phyloP scores from a whole-genome alignment of 257 asterid genomes.

The Capsicum rhomboideum region DNA sequence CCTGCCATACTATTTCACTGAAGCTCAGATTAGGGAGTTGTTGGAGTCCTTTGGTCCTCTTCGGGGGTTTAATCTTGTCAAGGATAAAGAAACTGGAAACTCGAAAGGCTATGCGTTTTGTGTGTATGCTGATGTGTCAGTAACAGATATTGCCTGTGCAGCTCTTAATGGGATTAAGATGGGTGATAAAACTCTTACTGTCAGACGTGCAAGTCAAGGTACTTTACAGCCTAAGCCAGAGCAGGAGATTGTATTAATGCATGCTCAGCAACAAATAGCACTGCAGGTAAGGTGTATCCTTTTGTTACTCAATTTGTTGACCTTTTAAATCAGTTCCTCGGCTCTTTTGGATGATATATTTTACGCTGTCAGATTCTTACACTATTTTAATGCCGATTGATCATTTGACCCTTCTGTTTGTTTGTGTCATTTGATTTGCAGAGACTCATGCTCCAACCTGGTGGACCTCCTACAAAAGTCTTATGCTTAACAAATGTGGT shows the following conservation, averaged over 20 bases:
- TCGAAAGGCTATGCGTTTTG: conserved; percentile 98
- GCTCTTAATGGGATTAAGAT: conserved; percentile 97
- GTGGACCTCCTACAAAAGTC: conserved; percentile 63
- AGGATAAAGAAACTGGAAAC: conserved; percentile 97
- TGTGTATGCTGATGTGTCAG: conserved; percentile 83
- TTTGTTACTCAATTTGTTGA: background rate
- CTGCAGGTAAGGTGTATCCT: conserved; percentile 50
- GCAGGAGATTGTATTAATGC: conserved; percentile 84
- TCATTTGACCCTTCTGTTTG: background rate
- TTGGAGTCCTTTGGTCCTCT: conserved; percentile 97
- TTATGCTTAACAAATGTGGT: conserved; percentile 84
- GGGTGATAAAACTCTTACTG: conserved; percentile 98
- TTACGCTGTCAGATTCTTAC: background rate
- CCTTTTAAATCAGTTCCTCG: background rate
- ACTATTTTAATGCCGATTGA: background rate
- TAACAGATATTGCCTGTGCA: conserved; percentile 96
- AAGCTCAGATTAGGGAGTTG: conserved; percentile 87
- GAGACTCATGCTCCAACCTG: conserved; percentile 68
- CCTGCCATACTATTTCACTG: conserved; percentile 90
- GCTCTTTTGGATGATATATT: background rate
- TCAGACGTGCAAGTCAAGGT: conserved; percentile 94
- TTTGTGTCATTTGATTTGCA: conserved; percentile 21
- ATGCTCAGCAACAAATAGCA: conserved; percentile 94
- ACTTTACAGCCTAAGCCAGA: conserved; percentile 83
- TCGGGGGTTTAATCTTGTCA: conserved; percentile 90